Conservation (phyloP, 2,329 filamentous ascomycete species). For the Grosmannia penicillata region DNA sequence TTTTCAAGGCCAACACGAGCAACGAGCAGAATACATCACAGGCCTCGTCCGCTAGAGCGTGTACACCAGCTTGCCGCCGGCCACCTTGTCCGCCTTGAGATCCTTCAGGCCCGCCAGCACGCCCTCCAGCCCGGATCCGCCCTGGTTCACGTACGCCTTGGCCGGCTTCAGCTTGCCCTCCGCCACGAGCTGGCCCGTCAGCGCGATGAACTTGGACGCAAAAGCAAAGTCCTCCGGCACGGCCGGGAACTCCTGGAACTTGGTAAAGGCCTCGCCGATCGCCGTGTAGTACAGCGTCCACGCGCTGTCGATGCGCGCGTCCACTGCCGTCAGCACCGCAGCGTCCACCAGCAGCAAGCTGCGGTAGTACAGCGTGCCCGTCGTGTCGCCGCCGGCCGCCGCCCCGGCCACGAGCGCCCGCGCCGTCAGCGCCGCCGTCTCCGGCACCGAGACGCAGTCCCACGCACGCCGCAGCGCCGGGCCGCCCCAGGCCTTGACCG, state of each 20-base stretch:
- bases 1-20: not conserved
- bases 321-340: slow-evolving; percentile 21
- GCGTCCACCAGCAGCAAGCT: slow-evolving; percentile 5
- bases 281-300: slow-evolving; percentile 18
- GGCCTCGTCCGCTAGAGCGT: slow-evolving; percentile 1
- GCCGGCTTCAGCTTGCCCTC: slow-evolving; percentile 20
- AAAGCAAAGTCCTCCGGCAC: slow-evolving; percentile 16
- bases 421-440: slow-evolving; percentile 17
- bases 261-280: slow-evolving; percentile 17
- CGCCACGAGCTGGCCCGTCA: slow-evolving; percentile 16
- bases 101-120: slow-evolving; percentile 17
- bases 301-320: slow-evolving; percentile 15
- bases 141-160: slow-evolving; percentile 13
- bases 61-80: slow-evolving; percentile 25
- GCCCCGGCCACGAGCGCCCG: slow-evolving; percentile 6
- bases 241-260: slow-evolving; percentile 6
- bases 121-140: slow-evolving; percentile 17
- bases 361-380: slow-evolving; percentile 5
- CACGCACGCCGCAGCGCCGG: slow-evolving; percentile 16
- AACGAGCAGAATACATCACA: not conserved
- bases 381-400: not conserved
- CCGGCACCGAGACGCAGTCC: slow-evolving; percentile 19
- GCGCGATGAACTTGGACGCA: slow-evolving; percentile 19
- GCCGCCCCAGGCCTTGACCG: slow-evolving; percentile 13
- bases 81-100: slow-evolving; percentile 18